Base-by-base conservation (phyloP, 352 stramenopile genomes). In the Pythium aphanidermatum region DNA sequence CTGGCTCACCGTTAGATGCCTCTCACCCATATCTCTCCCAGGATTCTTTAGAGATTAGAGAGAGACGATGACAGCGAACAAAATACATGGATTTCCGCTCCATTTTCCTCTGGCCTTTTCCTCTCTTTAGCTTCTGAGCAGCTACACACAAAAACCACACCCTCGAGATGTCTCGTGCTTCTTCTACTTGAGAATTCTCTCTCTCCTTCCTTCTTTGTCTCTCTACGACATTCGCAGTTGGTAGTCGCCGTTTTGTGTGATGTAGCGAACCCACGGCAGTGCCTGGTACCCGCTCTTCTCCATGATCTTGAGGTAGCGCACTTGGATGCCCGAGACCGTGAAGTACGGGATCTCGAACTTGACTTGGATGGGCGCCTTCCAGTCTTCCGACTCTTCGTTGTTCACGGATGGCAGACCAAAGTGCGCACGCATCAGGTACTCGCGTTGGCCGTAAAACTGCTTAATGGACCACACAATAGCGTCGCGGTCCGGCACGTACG, bases 221-320 rank as follows among this genome's bases (percentile, higher is more conserved):
- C n/a, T 54, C 66, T 96, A 98, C 53, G 88, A 96, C 96, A 99
- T 99, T 68, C 97, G 77, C 46, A 99, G 63, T 73, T 99, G 94
- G 73, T 99, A 99, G 67, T 99, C 93, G 27, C 96, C 97, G 68
- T 99, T 98, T 56, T 97, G 95, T 61, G 97, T 99, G 74, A 99
- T 99, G 80, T 99, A 99, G 39, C 94, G 83, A 42, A 99, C 97
- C 97, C 97, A 99, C 43, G 96, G 96, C 46, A 99, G 72, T 35
- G 97, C 96, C 68, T 98, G 91, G 79, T 99, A 99, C 25, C 96
- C 96, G 66, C 86, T 98, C 71, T 98, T 99, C 76, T 99, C 97
- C 67, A 99, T 99, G 67, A 99, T 99, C 82, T 99, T 99, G 45
- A 99, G 82, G 82, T 99, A 99, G 36, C 97, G 91, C 45, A 99